Evolutionary conservation across 1,284 basidiomycete genomes (phyloP).

Genomic region (Ustilago curta): DNA sequence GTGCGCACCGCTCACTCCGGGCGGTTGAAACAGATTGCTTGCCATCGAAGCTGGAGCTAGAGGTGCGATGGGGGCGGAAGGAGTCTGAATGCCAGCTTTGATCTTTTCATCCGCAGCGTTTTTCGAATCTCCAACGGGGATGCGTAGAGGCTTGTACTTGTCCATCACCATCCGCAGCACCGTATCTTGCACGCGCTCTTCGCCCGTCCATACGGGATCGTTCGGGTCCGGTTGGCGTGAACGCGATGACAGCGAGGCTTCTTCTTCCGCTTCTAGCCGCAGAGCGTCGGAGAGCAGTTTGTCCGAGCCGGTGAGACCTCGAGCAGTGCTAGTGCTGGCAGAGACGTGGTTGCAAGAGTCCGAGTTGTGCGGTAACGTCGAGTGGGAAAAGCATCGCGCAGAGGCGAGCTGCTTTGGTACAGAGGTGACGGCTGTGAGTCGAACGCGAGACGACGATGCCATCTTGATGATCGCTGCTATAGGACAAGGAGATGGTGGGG

Average conservation of each 20-base stretch:
- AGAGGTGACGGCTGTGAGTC: neutral
- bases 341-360: neutral
- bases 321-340: no score
- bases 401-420: neutral
- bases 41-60: neutral
- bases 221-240: constrained; percentile 21
- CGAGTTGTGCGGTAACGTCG: neutral
- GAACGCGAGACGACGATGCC: constrained; percentile 1
- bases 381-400: neutral
- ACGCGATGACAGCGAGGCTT: neutral
- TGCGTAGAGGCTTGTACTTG: constrained; percentile 63
- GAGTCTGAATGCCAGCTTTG: constrained; percentile 34
- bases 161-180: constrained; percentile 66
- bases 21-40: neutral
- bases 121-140: neutral
- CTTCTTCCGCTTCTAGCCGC: constrained; percentile 27
- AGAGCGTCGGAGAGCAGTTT: constrained; percentile 32
- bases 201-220: constrained; percentile 60
- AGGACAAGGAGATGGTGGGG: neutral
- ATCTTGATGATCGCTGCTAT: neutral
- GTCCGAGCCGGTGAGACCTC: constrained; percentile 27
- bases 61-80: constrained; percentile 7
- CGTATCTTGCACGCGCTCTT: constrained; percentile 60
- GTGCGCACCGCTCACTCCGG: constrained; percentile 6
- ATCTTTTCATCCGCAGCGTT: constrained; percentile 50